Base-by-base conservation (phyloP, 192 early-diverging fungal species). In the Dispira simplex region DNA sequence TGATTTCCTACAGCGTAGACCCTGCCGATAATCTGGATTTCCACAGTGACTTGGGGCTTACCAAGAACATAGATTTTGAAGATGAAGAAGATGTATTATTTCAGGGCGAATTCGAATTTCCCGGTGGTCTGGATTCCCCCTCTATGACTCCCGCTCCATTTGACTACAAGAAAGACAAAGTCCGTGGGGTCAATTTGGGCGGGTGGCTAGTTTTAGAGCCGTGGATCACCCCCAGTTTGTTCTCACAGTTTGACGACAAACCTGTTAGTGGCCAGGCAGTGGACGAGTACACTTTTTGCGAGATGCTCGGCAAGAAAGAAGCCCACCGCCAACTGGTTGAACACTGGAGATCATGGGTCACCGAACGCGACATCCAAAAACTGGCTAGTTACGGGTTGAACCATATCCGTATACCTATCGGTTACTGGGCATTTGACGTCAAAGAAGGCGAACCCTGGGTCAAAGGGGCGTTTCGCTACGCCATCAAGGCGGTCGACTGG, bases 281-380 rank as follows among this genome's bases (percentile, higher is more conserved):
- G 2, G 82, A 83, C 64, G 80, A 83, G 45, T 83, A 80, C 78
- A 74, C 78, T 18, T 75, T 83, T 0, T 77, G 73, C 63, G 65
- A 74, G 11, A 64, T 72, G n/a, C 73, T 79, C 20, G 71, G 73
- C 0, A 60, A 74, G 6, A 43, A 46, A 2, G 76, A 78, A 4
- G 71, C 66, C 48, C 73, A 69, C 8, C 48, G 62, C 28, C 54
- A 58, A 54, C 68, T 66, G 44, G 73, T 76, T 59, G 39, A 25
- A 4, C 81, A 83, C 65, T 83, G 79, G 79, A 75, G 79, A 21
- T 68, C 69, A 11, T 83, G 81, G 81, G 72, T 83, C 12, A 74
- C 70, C 8, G 81, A 81, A 55, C 43, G 68, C 18, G 81, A 83
- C 53, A 68, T 83, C 39, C 65, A 70, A 53, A 70, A 68, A 0